A percentile compares a stretch with the other conserved stretches of the same genome.
Conservation (phyloP, 1,284 basidiomycete species). For the Trichosporon sp. region DNA sequence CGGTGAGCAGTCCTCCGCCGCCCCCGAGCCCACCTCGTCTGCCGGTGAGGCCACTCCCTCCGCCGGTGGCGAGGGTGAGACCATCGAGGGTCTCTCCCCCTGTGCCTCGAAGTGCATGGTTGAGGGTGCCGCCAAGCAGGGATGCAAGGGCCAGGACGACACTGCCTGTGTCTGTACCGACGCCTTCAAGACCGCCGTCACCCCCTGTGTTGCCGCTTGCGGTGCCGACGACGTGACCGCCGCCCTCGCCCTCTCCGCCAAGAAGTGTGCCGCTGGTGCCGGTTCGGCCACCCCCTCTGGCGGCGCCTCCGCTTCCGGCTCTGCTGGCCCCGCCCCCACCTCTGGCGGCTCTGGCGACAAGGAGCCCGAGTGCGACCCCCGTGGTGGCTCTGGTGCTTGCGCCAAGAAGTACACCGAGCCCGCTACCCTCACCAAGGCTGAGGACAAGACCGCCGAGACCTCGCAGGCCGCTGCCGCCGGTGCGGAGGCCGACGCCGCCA, state of each 20-base stretch:
- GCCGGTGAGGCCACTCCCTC: neutral
- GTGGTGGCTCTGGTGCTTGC: conserved; percentile 10
- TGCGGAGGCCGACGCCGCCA: conserved; percentile 6
- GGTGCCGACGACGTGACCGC: conserved; percentile 18
- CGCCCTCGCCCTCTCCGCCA: conserved; percentile 21
- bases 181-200: neutral
- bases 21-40: neutral
- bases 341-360: neutral
- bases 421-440: conserved; percentile 11
- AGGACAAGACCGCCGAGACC: neutral
- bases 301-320: neutral
- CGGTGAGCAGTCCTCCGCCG: neutral
- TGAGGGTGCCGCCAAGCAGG: conserved; percentile 11
- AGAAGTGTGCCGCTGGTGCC: conserved; percentile 13
- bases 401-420: conserved; percentile 13
- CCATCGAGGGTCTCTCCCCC: conserved; percentile 16
- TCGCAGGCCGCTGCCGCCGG: conserved; percentile 12
- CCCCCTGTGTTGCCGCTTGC: conserved; percentile 9
- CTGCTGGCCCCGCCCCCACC: neutral
- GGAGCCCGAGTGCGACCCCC: neutral
- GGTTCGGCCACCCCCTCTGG: neutral
- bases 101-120: conserved; percentile 13
- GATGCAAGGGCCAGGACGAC: conserved; percentile 20
- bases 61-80: conserved; percentile 9
- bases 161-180: conserved; percentile 19